Evolutionary conservation across 306 rosid species (phyloP).

Genomic region (Mimosa bimucronata): DNA sequence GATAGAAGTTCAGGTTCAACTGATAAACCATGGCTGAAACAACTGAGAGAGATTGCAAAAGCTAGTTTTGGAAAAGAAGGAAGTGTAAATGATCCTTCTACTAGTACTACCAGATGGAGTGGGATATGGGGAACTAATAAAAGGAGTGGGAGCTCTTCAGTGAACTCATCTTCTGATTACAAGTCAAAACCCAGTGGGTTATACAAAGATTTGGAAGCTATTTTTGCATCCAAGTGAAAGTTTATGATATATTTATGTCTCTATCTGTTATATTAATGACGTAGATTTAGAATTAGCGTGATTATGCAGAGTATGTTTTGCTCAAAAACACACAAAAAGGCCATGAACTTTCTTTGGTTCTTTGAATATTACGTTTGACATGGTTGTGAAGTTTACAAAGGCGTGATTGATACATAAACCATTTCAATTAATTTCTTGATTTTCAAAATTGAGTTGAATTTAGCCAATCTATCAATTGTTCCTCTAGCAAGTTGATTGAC

Average conservation of each 20-base stretch:
- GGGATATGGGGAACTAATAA: conserved; percentile 65
- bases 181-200: conserved; percentile 60
- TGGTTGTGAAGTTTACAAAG: too few relatives aligned
- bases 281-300: background rate
- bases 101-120: conserved; percentile 64
- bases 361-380: too few relatives aligned
- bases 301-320: too few relatives aligned
- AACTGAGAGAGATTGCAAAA: conserved; percentile 67
- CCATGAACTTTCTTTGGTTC: too few relatives aligned
- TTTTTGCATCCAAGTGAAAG: conserved; percentile 82
- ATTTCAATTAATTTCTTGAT: too few relatives aligned
- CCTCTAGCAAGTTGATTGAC: too few relatives aligned
- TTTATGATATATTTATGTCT: background rate
- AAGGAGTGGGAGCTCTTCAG: conserved; percentile 68
- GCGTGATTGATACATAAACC: too few relatives aligned
- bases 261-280: conserved; percentile 1
- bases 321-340: too few relatives aligned
- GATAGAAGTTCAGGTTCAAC: conserved; percentile 58
- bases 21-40: conserved; percentile 73
- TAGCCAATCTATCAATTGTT: too few relatives aligned
- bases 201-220: conserved; percentile 82
- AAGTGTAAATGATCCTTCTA: conserved; percentile 68
- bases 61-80: conserved; percentile 75
- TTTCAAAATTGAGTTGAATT: too few relatives aligned
- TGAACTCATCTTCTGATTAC: conserved; percentile 42